Percentiles rank a stretch among this genome's conserved stretches.
Conservation (phyloP, 1,139 yeast species). For the Yamadazyma blattariae region DNA sequence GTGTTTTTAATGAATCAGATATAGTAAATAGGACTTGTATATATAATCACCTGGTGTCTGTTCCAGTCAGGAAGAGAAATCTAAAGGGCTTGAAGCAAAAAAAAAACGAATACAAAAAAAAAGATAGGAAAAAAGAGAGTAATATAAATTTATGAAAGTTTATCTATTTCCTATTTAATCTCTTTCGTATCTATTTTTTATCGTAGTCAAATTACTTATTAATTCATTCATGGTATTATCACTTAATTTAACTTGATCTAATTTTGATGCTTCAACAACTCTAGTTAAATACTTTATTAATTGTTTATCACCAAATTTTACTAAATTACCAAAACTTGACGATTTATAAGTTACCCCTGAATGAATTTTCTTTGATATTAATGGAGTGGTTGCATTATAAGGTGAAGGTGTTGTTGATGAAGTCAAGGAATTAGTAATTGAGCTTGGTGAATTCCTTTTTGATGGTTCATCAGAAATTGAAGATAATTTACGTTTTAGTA, state of each 20-base stretch:
- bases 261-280: slow-evolving; percentile 21
- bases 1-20: too few species aligned
- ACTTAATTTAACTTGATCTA: slow-evolving; percentile 21
- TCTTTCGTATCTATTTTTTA: slow-evolving; percentile 12
- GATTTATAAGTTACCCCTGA: slow-evolving; percentile 15
- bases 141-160: too few species aligned
- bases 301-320: slow-evolving; percentile 17
- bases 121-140: too few species aligned
- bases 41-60: too few species aligned
- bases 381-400: slow-evolving; percentile 5
- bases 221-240: slow-evolving; percentile 27
- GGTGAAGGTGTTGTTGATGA: slow-evolving; percentile 15
- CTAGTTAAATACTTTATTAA: slow-evolving; percentile 18
- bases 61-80: too few species aligned
- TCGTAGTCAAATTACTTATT: slow-evolving; percentile 18
- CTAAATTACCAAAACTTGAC: slow-evolving; percentile 10
- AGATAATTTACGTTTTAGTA: slow-evolving; percentile 7
- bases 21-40: too few species aligned
- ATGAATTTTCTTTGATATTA: slow-evolving; percentile 8
- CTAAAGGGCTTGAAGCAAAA: too few species aligned
- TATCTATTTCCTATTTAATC: too few species aligned
- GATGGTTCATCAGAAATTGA: slow-evolving; percentile 3
- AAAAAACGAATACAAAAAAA: too few species aligned
- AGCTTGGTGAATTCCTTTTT: background rate
- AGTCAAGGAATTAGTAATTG: slow-evolving; percentile 15